phyloP scores from a whole-genome alignment of 1,139 yeast species.

The Geotrichum restrictum region DNA sequence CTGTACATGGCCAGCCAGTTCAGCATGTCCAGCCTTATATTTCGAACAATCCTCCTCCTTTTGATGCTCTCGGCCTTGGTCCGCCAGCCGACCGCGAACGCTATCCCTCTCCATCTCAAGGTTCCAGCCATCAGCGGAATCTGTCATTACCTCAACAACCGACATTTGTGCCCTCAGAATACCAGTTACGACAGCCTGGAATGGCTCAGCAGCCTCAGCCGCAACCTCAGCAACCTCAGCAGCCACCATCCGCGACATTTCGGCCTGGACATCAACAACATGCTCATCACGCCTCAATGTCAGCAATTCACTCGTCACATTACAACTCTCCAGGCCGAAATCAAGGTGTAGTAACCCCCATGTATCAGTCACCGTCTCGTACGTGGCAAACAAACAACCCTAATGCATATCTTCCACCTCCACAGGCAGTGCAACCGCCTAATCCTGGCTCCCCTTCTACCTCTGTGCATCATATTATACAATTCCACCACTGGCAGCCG shows the following conservation, averaged over 20 bases:
- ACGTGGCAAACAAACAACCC: slow-evolving; percentile 13
- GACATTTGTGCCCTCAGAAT: slow-evolving; percentile 24
- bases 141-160: slow-evolving; percentile 31
- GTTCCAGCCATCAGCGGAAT: slow-evolving; percentile 27
- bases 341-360: slow-evolving; percentile 12
- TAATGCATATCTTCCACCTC: slow-evolving; percentile 11
- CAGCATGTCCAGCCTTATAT: slow-evolving; percentile 3
- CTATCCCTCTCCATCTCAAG: slow-evolving; percentile 24
- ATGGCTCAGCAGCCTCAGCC: slow-evolving; percentile 19
- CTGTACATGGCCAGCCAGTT: slow-evolving; percentile 1
- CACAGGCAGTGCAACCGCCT: slow-evolving; percentile 17
- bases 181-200: slow-evolving; percentile 25
- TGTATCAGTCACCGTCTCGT: slow-evolving; percentile 18
- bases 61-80: slow-evolving; percentile 17
- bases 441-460: slow-evolving; percentile 23
- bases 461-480: slow-evolving; percentile 23
- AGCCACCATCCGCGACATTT: slow-evolving; percentile 10
- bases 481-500: slow-evolving; percentile 27
- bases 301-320: slow-evolving; percentile 18
- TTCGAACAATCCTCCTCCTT: slow-evolving; percentile 16
- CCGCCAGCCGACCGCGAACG: slow-evolving; percentile 24
- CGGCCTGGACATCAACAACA: slow-evolving; percentile 20
- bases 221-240: slow-evolving; percentile 9
- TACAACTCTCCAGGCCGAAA: slow-evolving; percentile 12
- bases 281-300: slow-evolving; percentile 22